Base-by-base conservation (phyloP, 2,329 filamentous ascomycete species). In the Lasiodiplodia theobromae region DNA sequence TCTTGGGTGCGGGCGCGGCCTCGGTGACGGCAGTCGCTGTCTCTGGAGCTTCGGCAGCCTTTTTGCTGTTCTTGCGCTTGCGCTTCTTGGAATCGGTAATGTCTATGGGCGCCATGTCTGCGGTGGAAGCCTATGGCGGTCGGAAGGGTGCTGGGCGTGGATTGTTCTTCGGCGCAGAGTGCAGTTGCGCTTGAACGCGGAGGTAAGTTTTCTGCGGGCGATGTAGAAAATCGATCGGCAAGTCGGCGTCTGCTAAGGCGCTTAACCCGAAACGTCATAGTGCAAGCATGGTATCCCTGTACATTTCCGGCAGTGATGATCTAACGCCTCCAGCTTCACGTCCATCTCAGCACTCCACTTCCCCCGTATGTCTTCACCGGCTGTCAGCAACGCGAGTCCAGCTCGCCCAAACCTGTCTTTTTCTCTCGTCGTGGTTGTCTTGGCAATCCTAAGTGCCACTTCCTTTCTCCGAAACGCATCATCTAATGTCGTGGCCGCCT, bases 1-100 rank as follows among this genome's bases (percentile, higher is more conserved):
- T 72, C 71, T 76, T 77, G 69, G 78, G 78, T 69, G 80, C 76
- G 56, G 79, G 72, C 34, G 76, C 54, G 11, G n/a, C 37, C 14
- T 68, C 68, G 47, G 68, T 49, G 49, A 71, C 71, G 58, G 74
- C 71, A 25, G 47, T 23, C 16, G 73, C 72, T 14, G 56, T 11
- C 2, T 60, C 52, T 34, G 75, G 18, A 47, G n/a, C 75, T 12
- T 77, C 77, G 31, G 73, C 72, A 67, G 75, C 74, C 64, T 79
- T 70, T 73, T 73, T 75, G 69, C 76, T 78, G 72, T 84, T 82
- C 76, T 83, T 84, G 72, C 83, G 76, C 78, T 85, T 85, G 65
- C 82, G 80, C 76, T 84, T 85, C 69, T 81, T 83, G 10, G 77
- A 76, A 28, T 81, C 77, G 60, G 28, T 23, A 56, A 80, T 74